These are phyloP conservation scores for Aureobasidium sp. DNA, from an alignment of 2,329 filamentous ascomycete species.

Conservation along the genomic window DNA sequence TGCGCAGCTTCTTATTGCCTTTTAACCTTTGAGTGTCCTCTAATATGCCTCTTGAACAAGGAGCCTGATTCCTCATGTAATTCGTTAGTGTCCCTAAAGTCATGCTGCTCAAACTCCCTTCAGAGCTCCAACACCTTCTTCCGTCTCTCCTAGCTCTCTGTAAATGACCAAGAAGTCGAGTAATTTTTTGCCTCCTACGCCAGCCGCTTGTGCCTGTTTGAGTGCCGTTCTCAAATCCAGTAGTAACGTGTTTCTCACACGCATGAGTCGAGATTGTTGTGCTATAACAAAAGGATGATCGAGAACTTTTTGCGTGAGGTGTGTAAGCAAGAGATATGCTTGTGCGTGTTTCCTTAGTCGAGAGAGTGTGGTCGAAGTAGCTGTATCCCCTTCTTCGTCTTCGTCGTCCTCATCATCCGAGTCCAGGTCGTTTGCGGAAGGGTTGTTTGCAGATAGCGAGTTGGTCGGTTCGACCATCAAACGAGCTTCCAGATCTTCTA, in stretches of 20 bases:
- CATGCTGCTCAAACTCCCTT: not conserved
- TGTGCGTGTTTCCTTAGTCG: slow-evolving; percentile 48
- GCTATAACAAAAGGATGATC: slow-evolving; percentile 55
- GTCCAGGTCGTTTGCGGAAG: slow-evolving; percentile 19
- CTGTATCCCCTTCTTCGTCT: slow-evolving; percentile 24
- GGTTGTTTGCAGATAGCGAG: not conserved
- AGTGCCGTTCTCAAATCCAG: slow-evolving; percentile 57
- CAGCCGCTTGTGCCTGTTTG: slow-evolving; percentile 43
- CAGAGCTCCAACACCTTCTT: slow-evolving; percentile 36
- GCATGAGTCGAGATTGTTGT: slow-evolving; percentile 47
- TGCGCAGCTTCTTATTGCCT: not conserved
- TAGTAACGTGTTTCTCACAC: slow-evolving; percentile 53
- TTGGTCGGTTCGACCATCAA: slow-evolving; percentile 43
- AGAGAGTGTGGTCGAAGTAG: slow-evolving; percentile 20
- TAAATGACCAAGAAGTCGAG: slow-evolving; percentile 53
- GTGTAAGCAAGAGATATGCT: slow-evolving; percentile 49
- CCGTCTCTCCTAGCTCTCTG: slow-evolving; percentile 51
- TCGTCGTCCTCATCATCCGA: slow-evolving; percentile 29
- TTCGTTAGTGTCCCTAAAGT: not conserved
- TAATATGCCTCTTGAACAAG: not conserved
- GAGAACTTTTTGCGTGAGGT: slow-evolving; percentile 41
- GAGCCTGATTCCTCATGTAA: not conserved
- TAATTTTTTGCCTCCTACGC: slow-evolving; percentile 33
- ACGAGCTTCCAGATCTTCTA: slow-evolving; percentile 55
- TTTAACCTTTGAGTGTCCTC: not conserved